Evolutionary conservation across 192 early-diverging fungal genomes (phyloP), one percentile per base, ranked within the genome.

Genomic region (Endogone sp.): DNA sequence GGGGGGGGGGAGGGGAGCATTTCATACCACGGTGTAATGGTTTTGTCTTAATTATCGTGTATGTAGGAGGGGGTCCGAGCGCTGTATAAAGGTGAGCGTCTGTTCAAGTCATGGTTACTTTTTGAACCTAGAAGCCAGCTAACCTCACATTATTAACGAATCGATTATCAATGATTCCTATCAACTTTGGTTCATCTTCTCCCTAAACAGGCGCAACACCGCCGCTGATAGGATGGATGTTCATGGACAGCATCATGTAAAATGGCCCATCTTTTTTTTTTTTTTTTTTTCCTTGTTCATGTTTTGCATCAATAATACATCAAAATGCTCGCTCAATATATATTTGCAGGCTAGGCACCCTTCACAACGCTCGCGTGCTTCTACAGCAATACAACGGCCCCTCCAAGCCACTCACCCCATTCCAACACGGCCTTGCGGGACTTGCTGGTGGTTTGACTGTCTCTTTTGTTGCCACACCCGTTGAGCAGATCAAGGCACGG

Each of bases 171-270:
- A 49, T 49, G 6, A 49, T 16, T 11, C 37, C 37, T 49, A 16
- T 49, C 37, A 49, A 49, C 37, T 49, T 16, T 49, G 37, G n/a
- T n/a, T n/a, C n/a, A n/a, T n/a, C n/a, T n/a, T n/a, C n/a, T n/a
- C n/a, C n/a, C n/a, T n/a, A n/a, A n/a, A 6, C 37, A 49, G 37
- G 96, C 56, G 93, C 94, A 16, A 94, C 93, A 24, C 93, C 94
- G 10, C 95, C 95, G 22, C 75, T 98, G 57, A 71, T 98, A 60
- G 95, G 95, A 13, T 98, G 94, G 94, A 87, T 89, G 2, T 80
- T 92, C 60, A 95, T 96, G 93, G 94, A 96, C 59, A 86, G 84
- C 70, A 73, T 85, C 31, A 85, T 85, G 86, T 85, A 79, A 76
- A n/a, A n/a, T n/a, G 76, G 26, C 28, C 25, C 9, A 13, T 62